Conservation (phyloP, 176 grass and related monocot genomes). For the Hyparrhenia diplandra region DNA sequence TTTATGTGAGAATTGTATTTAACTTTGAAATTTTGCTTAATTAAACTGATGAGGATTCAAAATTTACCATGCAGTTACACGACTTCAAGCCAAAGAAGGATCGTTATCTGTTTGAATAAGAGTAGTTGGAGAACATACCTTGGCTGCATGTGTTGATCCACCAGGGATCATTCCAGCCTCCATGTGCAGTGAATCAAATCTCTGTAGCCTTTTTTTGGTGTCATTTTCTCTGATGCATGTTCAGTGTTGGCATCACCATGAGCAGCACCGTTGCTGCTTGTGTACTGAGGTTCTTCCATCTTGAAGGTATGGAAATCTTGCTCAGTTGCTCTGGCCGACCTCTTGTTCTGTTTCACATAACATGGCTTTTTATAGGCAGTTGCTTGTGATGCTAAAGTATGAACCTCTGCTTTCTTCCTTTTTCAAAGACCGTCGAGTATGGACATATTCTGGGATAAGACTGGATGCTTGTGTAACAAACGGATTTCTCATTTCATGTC, state of each 20-base stretch:
- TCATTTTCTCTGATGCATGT: slow-evolving; percentile 11
- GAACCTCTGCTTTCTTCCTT: neutral
- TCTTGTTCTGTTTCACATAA: neutral
- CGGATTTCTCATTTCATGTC: neutral
- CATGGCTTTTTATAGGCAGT: slow-evolving; percentile 37
- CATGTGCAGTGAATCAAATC: slow-evolving; percentile 56
- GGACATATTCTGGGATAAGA: neutral
- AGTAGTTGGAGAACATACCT: slow-evolving; percentile 36
- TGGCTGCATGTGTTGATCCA: slow-evolving; percentile 24
- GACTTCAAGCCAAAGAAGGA: neutral
- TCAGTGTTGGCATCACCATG: neutral
- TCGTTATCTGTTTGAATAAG: neutral
- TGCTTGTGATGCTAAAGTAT: neutral
- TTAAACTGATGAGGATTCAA: neutral
- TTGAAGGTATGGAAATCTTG: slow-evolving; percentile 17
- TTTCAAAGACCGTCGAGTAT: slow-evolving; percentile 4
- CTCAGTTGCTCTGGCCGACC: neutral
- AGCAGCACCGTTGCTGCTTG: slow-evolving; percentile 21
- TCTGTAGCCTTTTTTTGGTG: slow-evolving; percentile 34
- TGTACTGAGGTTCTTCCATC: slow-evolving; percentile 28
- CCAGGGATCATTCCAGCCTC: slow-evolving; percentile 46
- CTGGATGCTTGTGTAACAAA: slow-evolving; percentile 10
- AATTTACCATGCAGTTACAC: neutral
- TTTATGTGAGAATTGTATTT: neutral
- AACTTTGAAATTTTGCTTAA: neutral